Conservation (phyloP, 2,329 filamentous ascomycete species). For the Coniochaeta sp. region DNA sequence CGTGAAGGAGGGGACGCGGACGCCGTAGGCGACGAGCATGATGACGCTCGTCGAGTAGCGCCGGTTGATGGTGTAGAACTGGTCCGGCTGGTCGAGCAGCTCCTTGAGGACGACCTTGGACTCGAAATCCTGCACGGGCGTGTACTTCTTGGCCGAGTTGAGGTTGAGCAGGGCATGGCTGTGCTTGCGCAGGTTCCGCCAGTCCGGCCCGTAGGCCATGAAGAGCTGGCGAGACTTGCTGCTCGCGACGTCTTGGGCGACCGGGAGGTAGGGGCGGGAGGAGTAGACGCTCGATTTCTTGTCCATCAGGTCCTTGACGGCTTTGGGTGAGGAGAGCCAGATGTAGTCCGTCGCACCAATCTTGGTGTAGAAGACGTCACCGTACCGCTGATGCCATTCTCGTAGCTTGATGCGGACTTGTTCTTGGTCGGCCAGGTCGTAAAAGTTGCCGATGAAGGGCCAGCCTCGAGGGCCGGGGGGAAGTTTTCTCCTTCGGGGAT, state of each 20-base stretch:
- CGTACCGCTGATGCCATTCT: constrained; percentile 18
- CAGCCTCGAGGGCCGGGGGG: background rate
- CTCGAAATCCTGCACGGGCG: constrained; percentile 23
- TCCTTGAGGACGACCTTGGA: constrained; percentile 24
- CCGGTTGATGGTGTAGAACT: constrained; percentile 31
- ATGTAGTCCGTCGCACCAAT: constrained; percentile 31
- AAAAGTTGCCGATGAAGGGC: background rate
- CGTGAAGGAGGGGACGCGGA: constrained; percentile 26
- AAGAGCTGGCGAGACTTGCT: constrained; percentile 17
- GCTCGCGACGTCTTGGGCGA: constrained; percentile 20
- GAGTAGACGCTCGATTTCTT: constrained; percentile 12
- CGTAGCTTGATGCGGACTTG: background rate
- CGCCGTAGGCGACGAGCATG: constrained; percentile 32
- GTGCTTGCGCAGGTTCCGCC: constrained; percentile 19
- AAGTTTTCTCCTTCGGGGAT: background rate
- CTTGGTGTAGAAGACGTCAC: constrained; percentile 30
- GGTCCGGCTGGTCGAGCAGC: constrained; percentile 19
- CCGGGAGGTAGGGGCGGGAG: background rate
- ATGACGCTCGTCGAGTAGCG: constrained; percentile 34
- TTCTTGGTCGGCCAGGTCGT: background rate
- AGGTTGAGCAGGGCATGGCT: constrained; percentile 19
- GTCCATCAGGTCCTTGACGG: constrained; percentile 15
- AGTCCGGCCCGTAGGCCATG: constrained; percentile 19
- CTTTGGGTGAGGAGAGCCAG: constrained; percentile 24
- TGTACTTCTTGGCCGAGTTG: constrained; percentile 15